Evolutionary conservation across 768 basidiomycete genomes (phyloP).

Genomic region (Pilatotrama ljubarskyi): DNA sequence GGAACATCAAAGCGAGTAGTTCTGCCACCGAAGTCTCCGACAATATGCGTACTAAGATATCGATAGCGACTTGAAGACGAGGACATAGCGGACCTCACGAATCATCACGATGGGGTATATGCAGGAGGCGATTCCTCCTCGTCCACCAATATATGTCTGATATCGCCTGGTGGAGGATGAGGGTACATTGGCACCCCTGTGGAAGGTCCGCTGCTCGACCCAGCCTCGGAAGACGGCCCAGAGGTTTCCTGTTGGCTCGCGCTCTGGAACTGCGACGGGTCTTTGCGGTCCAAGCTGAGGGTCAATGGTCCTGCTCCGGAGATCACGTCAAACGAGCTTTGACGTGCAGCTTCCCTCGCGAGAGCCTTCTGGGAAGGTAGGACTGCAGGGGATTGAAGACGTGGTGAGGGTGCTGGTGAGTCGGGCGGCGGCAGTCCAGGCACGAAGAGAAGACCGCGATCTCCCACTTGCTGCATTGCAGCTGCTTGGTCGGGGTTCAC

Average conservation of each 20-base stretch:
- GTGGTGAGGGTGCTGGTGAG: background rate
- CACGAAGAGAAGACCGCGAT: background rate
- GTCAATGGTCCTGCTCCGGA: background rate
- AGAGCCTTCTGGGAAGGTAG: background rate
- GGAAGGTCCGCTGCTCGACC: conserved; percentile 4
- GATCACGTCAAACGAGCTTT: background rate
- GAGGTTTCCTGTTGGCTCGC: background rate
- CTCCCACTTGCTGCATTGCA: background rate
- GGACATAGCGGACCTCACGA: too few relatives aligned
- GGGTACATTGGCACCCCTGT: background rate
- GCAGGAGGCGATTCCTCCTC: background rate
- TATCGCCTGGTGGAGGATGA: background rate
- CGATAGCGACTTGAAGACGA: too few relatives aligned
- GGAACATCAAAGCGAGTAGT: too few relatives aligned
- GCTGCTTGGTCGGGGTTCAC: background rate
- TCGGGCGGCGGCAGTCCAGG: background rate
- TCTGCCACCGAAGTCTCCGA: too few relatives aligned
- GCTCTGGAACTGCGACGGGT: background rate
- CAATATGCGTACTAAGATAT: too few relatives aligned
- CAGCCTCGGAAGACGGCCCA: background rate
- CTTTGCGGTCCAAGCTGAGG: background rate
- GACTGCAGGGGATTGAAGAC: background rate
- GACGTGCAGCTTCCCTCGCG: background rate
- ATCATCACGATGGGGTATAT: background rate
- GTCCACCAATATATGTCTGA: background rate